Percentiles rank a stretch among this genome's conserved stretches.
These are phyloP conservation scores for Pythium rishiriense DNA, from an alignment of 352 stramenopile species.

Conservation along the genomic window DNA sequence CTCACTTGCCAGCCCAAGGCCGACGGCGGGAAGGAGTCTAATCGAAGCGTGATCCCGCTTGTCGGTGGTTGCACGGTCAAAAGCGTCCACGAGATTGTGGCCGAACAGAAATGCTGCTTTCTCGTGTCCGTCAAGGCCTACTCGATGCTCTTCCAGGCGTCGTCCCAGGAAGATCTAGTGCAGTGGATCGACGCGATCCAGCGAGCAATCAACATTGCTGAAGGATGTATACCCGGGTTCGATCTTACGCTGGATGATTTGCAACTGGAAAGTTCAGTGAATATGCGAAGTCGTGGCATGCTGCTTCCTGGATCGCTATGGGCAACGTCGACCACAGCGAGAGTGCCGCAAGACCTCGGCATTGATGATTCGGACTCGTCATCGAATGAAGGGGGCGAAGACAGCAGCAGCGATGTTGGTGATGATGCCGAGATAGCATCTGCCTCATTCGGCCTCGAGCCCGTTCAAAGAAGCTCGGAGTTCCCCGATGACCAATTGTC, in stretches of 20 bases:
- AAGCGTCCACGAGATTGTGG: slow-evolving; percentile 59
- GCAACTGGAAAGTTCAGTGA: slow-evolving; percentile 49
- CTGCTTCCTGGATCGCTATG: slow-evolving; percentile 29
- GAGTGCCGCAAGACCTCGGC: slow-evolving; percentile 1
- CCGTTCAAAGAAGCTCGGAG: slow-evolving; percentile 9
- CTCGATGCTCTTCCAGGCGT: slow-evolving; percentile 68
- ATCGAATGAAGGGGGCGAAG: slow-evolving; percentile 36
- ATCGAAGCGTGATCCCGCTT: slow-evolving; percentile 41
- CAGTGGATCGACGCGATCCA: slow-evolving; percentile 66
- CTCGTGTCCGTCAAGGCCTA: slow-evolving; percentile 58
- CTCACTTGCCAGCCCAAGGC: slow-evolving; percentile 46
- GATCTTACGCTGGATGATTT: slow-evolving; percentile 49
- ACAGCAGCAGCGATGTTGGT: slow-evolving; percentile 4
- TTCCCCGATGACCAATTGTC: slow-evolving; percentile 46
- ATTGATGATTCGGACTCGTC: slow-evolving; percentile 9
- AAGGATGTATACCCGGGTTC: slow-evolving; percentile 55
- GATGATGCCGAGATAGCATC: slow-evolving; percentile 6
- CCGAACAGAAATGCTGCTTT: slow-evolving; percentile 68
- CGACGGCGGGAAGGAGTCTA: slow-evolving; percentile 17
- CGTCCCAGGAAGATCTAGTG: slow-evolving; percentile 42
- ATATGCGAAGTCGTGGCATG: slow-evolving; percentile 40
- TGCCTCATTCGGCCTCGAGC: background rate
- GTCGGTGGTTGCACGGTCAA: slow-evolving; percentile 56
- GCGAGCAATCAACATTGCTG: slow-evolving; percentile 66
- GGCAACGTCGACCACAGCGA: background rate